Conservation (phyloP, 305 asterid genomes). For the Fraxinus baroniana region DNA sequence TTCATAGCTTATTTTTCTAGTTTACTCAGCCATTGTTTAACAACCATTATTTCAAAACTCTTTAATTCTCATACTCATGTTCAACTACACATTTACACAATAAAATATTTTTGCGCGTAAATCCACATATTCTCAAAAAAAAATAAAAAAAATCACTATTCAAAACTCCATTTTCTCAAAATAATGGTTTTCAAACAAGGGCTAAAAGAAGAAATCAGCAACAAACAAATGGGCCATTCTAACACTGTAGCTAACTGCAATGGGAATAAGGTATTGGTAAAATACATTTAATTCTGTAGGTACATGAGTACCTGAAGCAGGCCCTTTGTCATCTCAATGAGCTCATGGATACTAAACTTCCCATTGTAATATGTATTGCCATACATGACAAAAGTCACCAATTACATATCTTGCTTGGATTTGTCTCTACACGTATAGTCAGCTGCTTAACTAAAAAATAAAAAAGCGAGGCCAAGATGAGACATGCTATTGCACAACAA, state of each 20-base stretch:
- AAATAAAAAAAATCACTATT: no score
- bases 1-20: not conserved
- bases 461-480: not conserved
- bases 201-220: not conserved
- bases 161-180: no score
- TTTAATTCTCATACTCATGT: no score
- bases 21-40: not conserved
- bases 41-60: no score
- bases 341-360: not conserved
- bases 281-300: not conserved
- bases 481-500: not conserved
- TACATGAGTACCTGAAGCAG: not conserved
- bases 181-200: no score
- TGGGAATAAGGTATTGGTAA: not conserved
- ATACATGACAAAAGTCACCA: not conserved
- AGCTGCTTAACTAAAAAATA: not conserved
- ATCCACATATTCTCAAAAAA: no score
- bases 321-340: not conserved
- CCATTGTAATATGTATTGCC: not conserved
- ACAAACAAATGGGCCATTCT: not conserved
- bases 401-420: not conserved
- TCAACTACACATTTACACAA: no score
- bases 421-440: not conserved
- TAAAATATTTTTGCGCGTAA: no score
- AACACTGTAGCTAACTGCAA: not conserved